Conservation (phyloP, 1,284 basidiomycete species). For the Trametes hirsuta region DNA sequence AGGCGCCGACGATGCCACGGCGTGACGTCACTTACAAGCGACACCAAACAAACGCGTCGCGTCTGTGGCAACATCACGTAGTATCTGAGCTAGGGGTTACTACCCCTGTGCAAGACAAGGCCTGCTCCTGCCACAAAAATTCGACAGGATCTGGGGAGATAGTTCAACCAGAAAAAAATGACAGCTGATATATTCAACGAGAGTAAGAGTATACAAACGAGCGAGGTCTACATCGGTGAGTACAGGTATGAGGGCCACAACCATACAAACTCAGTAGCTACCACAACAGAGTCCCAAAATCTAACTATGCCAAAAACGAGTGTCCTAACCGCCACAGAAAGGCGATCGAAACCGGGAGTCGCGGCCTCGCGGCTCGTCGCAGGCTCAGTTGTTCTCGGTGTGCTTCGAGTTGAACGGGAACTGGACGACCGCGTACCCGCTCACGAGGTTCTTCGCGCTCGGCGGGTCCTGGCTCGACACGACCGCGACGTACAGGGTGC, state of each 20-base stretch:
- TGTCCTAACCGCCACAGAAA: no score
- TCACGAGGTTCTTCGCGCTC: slow-evolving; percentile 17
- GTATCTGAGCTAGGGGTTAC: no score
- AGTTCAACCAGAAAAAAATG: no score
- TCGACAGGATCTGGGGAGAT: no score
- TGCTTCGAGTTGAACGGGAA: slow-evolving; percentile 22
- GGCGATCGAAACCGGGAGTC: not conserved
- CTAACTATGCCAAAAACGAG: not conserved
- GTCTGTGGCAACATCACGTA: not conserved
- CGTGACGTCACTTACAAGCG: not conserved
- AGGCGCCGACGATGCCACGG: no score
- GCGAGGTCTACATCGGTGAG: not conserved
- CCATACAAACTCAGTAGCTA: not conserved
- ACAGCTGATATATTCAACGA: slow-evolving; percentile 1
- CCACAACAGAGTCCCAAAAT: not conserved
- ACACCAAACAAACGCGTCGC: not conserved
- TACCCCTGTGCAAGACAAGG: no score
- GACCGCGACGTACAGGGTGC: slow-evolving; percentile 25
- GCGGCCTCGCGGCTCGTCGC: not conserved
- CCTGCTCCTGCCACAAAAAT: no score
- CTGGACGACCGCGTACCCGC: slow-evolving; percentile 25
- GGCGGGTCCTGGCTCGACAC: slow-evolving; percentile 20
- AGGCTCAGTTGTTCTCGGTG: not conserved
- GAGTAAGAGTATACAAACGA: not conserved
- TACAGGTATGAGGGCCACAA: not conserved